phyloP scores from a whole-genome alignment of 257 asterid genomes.

The Schizonepeta tenuifolia region DNA sequence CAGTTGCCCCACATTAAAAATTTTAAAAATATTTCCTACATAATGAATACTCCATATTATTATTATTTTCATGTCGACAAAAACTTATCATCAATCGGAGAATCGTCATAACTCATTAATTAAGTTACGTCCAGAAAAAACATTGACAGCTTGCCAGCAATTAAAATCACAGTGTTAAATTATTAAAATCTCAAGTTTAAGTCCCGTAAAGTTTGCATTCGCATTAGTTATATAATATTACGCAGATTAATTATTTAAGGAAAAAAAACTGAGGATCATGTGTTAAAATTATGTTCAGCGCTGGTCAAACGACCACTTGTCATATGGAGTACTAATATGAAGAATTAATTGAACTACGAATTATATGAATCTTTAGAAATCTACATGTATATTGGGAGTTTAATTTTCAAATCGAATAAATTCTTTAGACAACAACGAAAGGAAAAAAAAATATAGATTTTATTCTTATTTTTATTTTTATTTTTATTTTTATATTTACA shows the following conservation, averaged over 20 bases:
- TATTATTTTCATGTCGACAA: background rate
- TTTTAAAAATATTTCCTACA: background rate
- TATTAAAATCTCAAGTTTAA: too few relatives aligned
- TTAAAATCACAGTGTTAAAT: background rate
- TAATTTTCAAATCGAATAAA: too few relatives aligned
- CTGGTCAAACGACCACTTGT: background rate
- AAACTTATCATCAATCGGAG: background rate
- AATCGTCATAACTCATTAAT: background rate
- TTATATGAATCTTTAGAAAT: background rate
- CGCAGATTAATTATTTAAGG: background rate
- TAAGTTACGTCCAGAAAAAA: background rate
- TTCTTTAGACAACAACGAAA: too few relatives aligned
- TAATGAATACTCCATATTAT: too few relatives aligned
- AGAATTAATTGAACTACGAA: background rate
- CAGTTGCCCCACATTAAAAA: background rate
- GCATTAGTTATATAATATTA: background rate
- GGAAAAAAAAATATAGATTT: too few relatives aligned
- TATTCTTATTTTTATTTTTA: too few relatives aligned
- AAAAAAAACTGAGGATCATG: background rate
- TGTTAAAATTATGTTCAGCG: background rate
- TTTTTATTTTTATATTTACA: too few relatives aligned
- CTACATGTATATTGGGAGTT: too few relatives aligned
- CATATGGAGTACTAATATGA: background rate
- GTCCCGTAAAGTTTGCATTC: background rate
- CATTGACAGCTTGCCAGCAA: constrained; percentile 2